Evolutionary conservation across 2,329 filamentous ascomycete species (phyloP).

Genomic region (Didymella keratinophila): DNA sequence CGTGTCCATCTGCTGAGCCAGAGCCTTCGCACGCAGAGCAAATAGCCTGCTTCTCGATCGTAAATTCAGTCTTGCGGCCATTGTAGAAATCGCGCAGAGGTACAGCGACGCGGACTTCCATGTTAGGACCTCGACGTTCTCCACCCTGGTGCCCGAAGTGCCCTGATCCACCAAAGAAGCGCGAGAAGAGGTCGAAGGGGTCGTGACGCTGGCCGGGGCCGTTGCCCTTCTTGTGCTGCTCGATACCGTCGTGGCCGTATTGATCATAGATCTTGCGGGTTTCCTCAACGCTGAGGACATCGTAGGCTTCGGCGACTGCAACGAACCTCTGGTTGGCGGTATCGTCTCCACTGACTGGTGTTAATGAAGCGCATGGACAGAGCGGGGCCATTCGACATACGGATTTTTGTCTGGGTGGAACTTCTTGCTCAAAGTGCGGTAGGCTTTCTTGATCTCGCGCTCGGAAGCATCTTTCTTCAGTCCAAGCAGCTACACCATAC

Average conservation of each 20-base stretch:
- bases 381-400: constrained; percentile 60
- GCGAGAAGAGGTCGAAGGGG: constrained; percentile 94
- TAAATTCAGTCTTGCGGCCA: constrained; percentile 84
- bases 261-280: constrained; percentile 91
- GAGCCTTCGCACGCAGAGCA: constrained; percentile 90
- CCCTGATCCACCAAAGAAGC: constrained; percentile 93
- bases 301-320: constrained; percentile 93
- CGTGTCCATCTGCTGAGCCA: constrained; percentile 81
- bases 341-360: constrained; percentile 70
- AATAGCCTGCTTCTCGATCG: constrained; percentile 92
- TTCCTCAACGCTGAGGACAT: constrained; percentile 81
- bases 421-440: constrained; percentile 90
- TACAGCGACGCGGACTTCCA: constrained; percentile 83
- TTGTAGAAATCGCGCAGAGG: constrained; percentile 92
- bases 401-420: constrained; percentile 98
- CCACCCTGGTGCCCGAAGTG: constrained; percentile 81
- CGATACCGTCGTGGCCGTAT: constrained; percentile 88
- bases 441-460: constrained; percentile 91
- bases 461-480: constrained; percentile 81
- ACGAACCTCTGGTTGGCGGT: constrained; percentile 90
- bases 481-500: constrained; percentile 72
- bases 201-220: constrained; percentile 69
- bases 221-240: constrained; percentile 79
- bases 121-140: constrained; percentile 83
- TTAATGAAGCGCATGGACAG: constrained; percentile 18